phyloP scores from a whole-genome alignment of 768 basidiomycete species.

The Naganishia friedmannii region DNA sequence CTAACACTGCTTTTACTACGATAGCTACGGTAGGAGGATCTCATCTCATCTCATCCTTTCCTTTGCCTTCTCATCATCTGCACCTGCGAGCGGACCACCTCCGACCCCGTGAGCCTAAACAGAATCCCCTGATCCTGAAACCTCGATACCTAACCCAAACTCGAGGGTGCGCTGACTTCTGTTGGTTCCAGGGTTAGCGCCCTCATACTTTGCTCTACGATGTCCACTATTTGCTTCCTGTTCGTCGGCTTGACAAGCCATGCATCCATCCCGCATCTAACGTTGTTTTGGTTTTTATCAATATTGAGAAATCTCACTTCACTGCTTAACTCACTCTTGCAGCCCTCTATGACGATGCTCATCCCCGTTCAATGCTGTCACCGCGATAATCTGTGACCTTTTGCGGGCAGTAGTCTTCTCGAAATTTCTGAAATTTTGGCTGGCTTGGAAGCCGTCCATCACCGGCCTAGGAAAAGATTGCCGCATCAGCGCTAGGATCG shows the following conservation, averaged over 20 bases:
- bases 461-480: constrained; percentile 35
- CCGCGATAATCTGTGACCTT: constrained; percentile 42
- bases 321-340: constrained; percentile 39
- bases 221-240: constrained; percentile 23
- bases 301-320: too few species aligned
- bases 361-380: constrained; percentile 45
- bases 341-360: constrained; percentile 40
- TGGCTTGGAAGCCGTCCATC: constrained; percentile 46
- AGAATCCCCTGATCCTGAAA: too few species aligned
- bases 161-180: too few species aligned
- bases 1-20: too few species aligned
- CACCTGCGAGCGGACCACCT: too few species aligned
- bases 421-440: constrained; percentile 39
- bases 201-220: constrained; percentile 1
- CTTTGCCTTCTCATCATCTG: too few species aligned
- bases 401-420: constrained; percentile 29
- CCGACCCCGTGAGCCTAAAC: too few species aligned
- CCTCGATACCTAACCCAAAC: too few species aligned
- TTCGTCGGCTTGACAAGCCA: constrained; percentile 28
- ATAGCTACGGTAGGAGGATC: too few species aligned
- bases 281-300: too few species aligned
- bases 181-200: background rate
- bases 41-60: too few species aligned
- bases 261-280: constrained; percentile 25
- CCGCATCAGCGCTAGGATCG: background rate